Base-by-base conservation (phyloP, 805 yeast species). In the Candida manassasensis region DNA sequence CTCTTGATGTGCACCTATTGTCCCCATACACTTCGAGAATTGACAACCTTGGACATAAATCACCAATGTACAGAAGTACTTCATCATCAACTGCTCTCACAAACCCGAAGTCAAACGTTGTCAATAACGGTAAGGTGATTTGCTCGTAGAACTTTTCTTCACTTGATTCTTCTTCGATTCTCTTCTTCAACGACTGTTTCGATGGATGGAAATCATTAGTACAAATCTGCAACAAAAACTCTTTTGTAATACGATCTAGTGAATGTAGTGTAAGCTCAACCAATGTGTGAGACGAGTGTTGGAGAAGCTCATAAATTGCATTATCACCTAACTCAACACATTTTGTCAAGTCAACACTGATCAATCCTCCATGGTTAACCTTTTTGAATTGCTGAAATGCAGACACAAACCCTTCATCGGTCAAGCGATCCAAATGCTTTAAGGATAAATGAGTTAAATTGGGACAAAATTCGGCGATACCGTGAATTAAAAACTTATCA, bases 11-110 rank as follows among this genome's bases (percentile, higher is more conserved):
- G 39, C 87, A 75, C 47, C 77, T 63, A 51, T 83, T 84, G 50
- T 82, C 69, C 1, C 96, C 96, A 54, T 81, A 87, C 11, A 86
- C 89, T 48, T 86, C 94, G 37, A 90, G 52, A 11, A 84, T 67
- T 30, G 71, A 68, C 38, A 90, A 58, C 31, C 74, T 74, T 0
- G 79, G 73, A 42, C 93, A 84, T 8, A 73, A 68, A 18, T 69
- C 59, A 3, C 83, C 71, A 14, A 87, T 46, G 19, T 71, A 49
- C 17, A 73, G 74, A n/a, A 89, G 54, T 0, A 77, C 71, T 13
- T 68, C 71, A 55, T 90, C 86, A 51, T 87, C 87, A 9, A 86
- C 73, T 14, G 77, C 66, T 26, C 94, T 66, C 3, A 87, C 84
- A 58, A 90, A 90, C 0, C 97, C 94, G 10, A 79, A 52, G 54